Base-by-base conservation (phyloP, 2,329 filamentous ascomycete genomes). In the Chlorencoelia australis region DNA sequence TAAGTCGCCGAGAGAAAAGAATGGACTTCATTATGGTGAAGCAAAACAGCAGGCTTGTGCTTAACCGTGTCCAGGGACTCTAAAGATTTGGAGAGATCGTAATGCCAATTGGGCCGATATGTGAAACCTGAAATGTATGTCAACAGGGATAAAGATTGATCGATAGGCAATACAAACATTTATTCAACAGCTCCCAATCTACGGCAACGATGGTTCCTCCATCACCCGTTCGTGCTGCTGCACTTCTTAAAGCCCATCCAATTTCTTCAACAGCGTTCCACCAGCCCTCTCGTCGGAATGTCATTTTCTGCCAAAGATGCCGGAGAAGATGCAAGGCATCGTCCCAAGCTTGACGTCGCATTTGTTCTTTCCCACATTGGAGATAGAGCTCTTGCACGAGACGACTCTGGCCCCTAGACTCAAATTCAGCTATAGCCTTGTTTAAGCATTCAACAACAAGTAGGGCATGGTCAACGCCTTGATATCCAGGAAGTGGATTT, bases 161-260 rank as follows among this genome's bases (percentile, higher is more conserved):
- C 16, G 5, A 16, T 18, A 22, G 13, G 9, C 14, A 27, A 9
- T n/a, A 63, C 71, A 54, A 59, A 77, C 74, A 64, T 29, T 58
- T 67, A 40, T 73, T 66, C 54, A 80, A 62, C 29, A 82, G 60
- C 50, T 81, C 77, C 72, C 78, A 79, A 49, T 79, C 75, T 33
- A 78, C 69, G 18, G 73, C 65, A 22, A 81, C 58, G 7, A 80
- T 64, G 19, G 78, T 59, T 35, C 72, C 68, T 7, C 66, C 67
- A 35, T 72, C 67, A 6, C 67, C 67, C 30, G 63, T 60, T 42
- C 68, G 60, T 3, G 60, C 61, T 4, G 75, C 75, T 8, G 72
- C 75, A 40, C 65, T 63, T 43, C 76, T 65, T 39, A 80, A 56
- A n/a, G 66, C 60, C 73, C 75, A 79, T 32, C 69, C 66, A 24